These are phyloP conservation scores for Smittium culicis DNA, from an alignment of 371 early-diverging fungal species.

Conservation along the genomic window DNA sequence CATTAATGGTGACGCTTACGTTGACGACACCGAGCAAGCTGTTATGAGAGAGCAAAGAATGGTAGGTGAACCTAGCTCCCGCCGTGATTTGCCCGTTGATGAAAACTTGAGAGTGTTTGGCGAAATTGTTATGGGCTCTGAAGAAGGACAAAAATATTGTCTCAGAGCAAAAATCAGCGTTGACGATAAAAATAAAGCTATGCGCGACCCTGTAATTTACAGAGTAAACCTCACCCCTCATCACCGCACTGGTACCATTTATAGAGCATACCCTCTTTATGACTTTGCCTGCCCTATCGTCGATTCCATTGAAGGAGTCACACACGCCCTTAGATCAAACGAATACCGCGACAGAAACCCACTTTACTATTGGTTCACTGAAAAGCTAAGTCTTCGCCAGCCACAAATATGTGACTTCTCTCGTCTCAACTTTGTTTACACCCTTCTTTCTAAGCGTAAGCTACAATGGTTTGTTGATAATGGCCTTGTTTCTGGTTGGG, in stretches of 20 bases:
- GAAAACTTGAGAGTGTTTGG: constrained; percentile 87
- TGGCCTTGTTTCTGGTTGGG: constrained; percentile 91
- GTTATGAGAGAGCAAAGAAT: constrained; percentile 88
- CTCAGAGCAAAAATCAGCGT: constrained; percentile 97
- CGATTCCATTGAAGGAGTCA: constrained; percentile 96
- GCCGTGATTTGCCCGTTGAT: constrained; percentile 75
- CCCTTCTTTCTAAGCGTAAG: constrained; percentile 98
- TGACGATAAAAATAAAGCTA: constrained; percentile 85
- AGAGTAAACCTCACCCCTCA: constrained; percentile 91
- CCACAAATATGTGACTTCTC: constrained; percentile 89
- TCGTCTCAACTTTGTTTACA: constrained; percentile 98
- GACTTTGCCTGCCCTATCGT: constrained; percentile 99
- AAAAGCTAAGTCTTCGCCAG: constrained; percentile 71
- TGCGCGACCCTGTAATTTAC: constrained; percentile 99
- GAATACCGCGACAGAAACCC: constrained; percentile 99
- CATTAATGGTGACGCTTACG: constrained; percentile 88
- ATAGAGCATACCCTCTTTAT: constrained; percentile 99
- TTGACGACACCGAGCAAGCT: constrained; percentile 88
- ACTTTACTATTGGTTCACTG: constrained; percentile 98
- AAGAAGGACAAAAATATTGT: constrained; percentile 79
- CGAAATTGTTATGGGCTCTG: constrained; percentile 70
- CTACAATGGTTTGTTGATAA: constrained; percentile 95
- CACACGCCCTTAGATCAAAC: constrained; percentile 95
- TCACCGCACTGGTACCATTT: constrained; percentile 78
- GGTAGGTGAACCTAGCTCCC: constrained; percentile 74